phyloP scores from a whole-genome alignment of 768 basidiomycete genomes.

The Tubosaeta sp. region DNA sequence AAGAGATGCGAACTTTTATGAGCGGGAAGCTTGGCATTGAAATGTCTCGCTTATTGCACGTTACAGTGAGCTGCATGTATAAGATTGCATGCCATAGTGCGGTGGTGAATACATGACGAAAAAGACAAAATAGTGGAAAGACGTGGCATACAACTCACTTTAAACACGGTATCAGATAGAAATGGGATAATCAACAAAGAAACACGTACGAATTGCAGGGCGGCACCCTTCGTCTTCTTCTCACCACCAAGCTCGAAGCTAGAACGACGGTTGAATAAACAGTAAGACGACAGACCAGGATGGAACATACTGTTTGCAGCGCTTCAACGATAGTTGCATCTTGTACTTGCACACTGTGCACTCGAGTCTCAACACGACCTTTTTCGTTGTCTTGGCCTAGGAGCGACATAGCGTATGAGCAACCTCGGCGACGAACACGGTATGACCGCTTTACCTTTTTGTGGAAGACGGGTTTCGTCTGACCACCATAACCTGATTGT shows the following conservation, averaged over 20 bases:
- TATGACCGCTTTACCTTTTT: conserved; percentile 64
- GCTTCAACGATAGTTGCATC: conserved; percentile 93
- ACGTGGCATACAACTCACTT: conserved; percentile 22
- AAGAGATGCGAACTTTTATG: not conserved
- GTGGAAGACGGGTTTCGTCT: conserved; percentile 99
- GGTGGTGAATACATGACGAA: conserved; percentile 24
- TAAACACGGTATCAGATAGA: conserved; percentile 2
- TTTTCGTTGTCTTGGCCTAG: conserved; percentile 98
- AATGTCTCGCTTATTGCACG: no score
- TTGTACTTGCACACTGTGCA: conserved; percentile 99
- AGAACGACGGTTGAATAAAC: conserved; percentile 1
- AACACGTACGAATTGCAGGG: conserved; percentile 82
- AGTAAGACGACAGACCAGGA: not conserved
- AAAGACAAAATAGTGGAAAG: conserved; percentile 11
- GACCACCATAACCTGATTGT: conserved; percentile 98
- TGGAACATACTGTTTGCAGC: conserved; percentile 92
- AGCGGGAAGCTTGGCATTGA: no score
- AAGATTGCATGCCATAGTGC: conserved; percentile 27
- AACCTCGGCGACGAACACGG: not conserved
- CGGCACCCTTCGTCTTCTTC: conserved; percentile 99
- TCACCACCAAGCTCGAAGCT: conserved; percentile 99
- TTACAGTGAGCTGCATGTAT: conserved; percentile 14
- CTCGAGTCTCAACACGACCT: conserved; percentile 96
- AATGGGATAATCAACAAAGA: not conserved
- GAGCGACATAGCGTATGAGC: not conserved